Conservation (phyloP, 2,329 filamentous ascomycete species). For the Fusarium sp. region DNA sequence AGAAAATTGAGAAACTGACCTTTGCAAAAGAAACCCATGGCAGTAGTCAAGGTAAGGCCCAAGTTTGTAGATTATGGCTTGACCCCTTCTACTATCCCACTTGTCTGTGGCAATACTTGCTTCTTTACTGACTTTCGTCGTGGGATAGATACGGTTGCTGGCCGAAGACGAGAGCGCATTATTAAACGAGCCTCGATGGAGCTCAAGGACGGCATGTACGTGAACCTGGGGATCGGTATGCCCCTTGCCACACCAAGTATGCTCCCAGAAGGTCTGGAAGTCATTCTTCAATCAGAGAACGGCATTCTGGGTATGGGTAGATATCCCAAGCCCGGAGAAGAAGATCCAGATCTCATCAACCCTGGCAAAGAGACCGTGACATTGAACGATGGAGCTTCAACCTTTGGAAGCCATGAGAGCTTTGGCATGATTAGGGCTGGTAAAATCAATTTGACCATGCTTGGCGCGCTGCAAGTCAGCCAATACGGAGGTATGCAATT, state of each 20-base stretch:
- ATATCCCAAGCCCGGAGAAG: constrained; percentile 77
- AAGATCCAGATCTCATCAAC: constrained; percentile 90
- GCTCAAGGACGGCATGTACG: constrained; percentile 94
- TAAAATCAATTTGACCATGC: constrained; percentile 84
- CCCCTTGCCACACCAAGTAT: constrained; percentile 88
- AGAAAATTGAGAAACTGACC: constrained; percentile 82
- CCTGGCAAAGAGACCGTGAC: constrained; percentile 93
- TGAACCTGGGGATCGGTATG: constrained; percentile 92
- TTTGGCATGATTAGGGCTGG: constrained; percentile 92
- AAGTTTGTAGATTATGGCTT: too few species aligned
- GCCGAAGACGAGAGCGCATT: constrained; percentile 62
- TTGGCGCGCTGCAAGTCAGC: constrained; percentile 90
- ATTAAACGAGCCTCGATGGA: constrained; percentile 86
- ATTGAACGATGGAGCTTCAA: constrained; percentile 79
- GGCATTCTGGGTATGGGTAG: constrained; percentile 79
- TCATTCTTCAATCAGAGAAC: constrained; percentile 83
- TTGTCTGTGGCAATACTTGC: too few species aligned
- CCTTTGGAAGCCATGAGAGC: constrained; percentile 81
- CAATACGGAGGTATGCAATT: constrained; percentile 61
- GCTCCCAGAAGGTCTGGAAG: constrained; percentile 80
- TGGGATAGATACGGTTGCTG: too few species aligned
- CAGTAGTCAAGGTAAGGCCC: not conserved
- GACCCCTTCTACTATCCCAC: too few species aligned
- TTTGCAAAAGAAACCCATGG: not conserved
- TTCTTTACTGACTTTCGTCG: not conserved